A percentile compares a stretch with the other conserved stretches of the same genome.
These are phyloP conservation scores for Picea sitchensis DNA, from an alignment of 75 land plant genomes.

Conservation along the genomic window DNA sequence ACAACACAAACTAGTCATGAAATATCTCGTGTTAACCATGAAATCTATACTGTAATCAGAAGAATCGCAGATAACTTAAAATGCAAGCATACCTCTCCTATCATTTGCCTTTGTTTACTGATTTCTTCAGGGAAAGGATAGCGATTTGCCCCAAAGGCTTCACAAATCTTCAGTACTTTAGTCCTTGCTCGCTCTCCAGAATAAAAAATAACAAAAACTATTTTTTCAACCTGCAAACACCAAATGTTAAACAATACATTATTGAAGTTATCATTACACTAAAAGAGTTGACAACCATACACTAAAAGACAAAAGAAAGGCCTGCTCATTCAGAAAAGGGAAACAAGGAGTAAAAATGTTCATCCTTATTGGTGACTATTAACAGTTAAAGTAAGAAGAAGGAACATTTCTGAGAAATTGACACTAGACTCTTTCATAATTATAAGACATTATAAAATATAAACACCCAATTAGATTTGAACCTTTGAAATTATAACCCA, in stretches of 20 bases:
- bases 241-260: background rate
- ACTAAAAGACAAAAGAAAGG: too few relatives aligned
- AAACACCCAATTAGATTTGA: too few relatives aligned
- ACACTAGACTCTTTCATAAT: too few relatives aligned
- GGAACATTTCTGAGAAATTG: too few relatives aligned
- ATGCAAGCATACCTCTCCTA: slow-evolving; percentile 60
- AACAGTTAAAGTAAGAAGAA: too few relatives aligned
- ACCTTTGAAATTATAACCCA: too few relatives aligned
- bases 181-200: slow-evolving; percentile 87
- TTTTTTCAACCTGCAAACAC: slow-evolving; percentile 72
- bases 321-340: too few relatives aligned
- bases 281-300: too few relatives aligned
- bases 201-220: slow-evolving; percentile 88
- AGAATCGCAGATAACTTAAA: background rate
- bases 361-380: too few relatives aligned
- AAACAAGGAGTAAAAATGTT: too few relatives aligned
- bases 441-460: too few relatives aligned
- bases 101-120: slow-evolving; percentile 66
- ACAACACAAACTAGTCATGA: background rate
- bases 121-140: slow-evolving; percentile 86
- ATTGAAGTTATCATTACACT: background rate
- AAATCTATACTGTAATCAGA: background rate
- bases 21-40: background rate
- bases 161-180: slow-evolving; percentile 91
- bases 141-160: slow-evolving; percentile 97